These are phyloP conservation scores for Platismatia glauca DNA, from an alignment of 495 filamentous ascomycete genomes.

Conservation along the genomic window DNA sequence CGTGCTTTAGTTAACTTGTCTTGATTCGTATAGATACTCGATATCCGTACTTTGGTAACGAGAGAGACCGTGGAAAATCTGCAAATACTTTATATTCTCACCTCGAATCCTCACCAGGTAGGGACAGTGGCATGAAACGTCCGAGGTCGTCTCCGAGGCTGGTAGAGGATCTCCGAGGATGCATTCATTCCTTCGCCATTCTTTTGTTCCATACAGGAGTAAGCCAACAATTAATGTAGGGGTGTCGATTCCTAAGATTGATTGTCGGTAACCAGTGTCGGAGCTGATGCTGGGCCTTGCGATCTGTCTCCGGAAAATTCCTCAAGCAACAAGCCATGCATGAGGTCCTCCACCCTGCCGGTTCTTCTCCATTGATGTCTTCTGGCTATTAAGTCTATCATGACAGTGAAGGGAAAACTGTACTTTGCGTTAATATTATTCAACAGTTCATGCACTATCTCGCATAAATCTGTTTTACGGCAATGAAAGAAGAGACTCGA, in stretches of 20 bases:
- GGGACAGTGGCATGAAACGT: neutral
- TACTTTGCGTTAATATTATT: no score
- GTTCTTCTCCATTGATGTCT: neutral
- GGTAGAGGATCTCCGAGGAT: neutral
- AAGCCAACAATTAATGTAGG: neutral
- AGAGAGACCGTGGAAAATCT: neutral
- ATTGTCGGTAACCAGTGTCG: neutral
- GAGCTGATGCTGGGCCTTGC: neutral
- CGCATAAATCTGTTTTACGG: no score
- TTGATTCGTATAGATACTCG: neutral
- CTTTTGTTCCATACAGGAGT: neutral
- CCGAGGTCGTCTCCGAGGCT: neutral
- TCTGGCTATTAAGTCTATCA: neutral
- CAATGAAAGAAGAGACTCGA: neutral
- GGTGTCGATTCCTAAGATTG: neutral
- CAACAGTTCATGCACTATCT: no score
- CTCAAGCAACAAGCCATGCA: neutral
- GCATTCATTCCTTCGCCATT: neutral
- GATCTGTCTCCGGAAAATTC: neutral
- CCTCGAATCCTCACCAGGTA: neutral
- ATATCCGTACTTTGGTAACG: neutral
- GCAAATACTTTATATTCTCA: neutral
- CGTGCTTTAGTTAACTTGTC: neutral
- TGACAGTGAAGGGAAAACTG: neutral
- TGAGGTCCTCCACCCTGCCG: neutral